These are phyloP conservation scores for Saturnispora hagleri DNA, from an alignment of 805 yeast genomes.

Conservation along the genomic window DNA sequence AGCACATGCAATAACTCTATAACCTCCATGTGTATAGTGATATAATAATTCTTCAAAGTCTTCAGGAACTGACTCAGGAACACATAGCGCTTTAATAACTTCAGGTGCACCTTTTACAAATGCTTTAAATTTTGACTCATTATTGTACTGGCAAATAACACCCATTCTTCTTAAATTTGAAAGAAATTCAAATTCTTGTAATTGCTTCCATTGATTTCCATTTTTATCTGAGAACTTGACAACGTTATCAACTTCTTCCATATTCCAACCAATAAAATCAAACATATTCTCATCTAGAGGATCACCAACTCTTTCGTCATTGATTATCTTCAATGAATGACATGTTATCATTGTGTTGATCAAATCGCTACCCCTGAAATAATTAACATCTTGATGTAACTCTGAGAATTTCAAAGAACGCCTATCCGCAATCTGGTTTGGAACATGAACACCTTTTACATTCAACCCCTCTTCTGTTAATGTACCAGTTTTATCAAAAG, in stretches of 20 bases:
- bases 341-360: slow-evolving; percentile 59
- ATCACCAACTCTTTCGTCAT: slow-evolving; percentile 79
- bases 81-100: slow-evolving; percentile 72
- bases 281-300: slow-evolving; percentile 93
- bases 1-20: slow-evolving; percentile 93
- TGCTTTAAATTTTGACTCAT: slow-evolving; percentile 28
- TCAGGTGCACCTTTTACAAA: slow-evolving; percentile 98
- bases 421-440: slow-evolving; percentile 26
- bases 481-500: slow-evolving; percentile 97
- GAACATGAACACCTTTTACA: slow-evolving; percentile 47
- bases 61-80: slow-evolving; percentile 58
- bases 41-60: slow-evolving; percentile 68
- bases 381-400: slow-evolving; percentile 12
- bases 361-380: slow-evolving; percentile 21
- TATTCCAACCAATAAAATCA: slow-evolving; percentile 72
- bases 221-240: slow-evolving; percentile 17
- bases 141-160: slow-evolving; percentile 42
- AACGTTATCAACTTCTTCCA: slow-evolving; percentile 53
- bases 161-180: slow-evolving; percentile 86
- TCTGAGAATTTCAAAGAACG: slow-evolving; percentile 23
- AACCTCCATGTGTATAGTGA: slow-evolving; percentile 87
- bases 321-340: slow-evolving; percentile 77
- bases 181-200: slow-evolving; percentile 68
- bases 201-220: slow-evolving; percentile 25
- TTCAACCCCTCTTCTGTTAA: slow-evolving; percentile 95